phyloP scores from a whole-genome alignment of 306 rosid species.

The Pterocarpus santalinus region DNA sequence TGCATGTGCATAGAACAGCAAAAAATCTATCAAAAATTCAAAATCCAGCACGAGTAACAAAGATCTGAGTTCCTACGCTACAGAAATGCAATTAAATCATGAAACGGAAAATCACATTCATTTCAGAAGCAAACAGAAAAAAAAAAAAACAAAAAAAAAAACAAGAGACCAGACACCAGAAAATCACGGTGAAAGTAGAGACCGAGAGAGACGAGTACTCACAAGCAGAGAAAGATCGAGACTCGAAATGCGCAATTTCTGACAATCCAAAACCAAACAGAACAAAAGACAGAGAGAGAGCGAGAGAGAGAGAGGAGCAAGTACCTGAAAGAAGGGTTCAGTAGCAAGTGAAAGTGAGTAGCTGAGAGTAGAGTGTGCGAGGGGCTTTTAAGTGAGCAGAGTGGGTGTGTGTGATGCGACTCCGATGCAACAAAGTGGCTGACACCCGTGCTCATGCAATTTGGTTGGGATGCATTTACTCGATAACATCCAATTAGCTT shows the following conservation, averaged over 20 bases:
- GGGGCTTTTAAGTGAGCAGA: too few species aligned
- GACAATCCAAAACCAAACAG: constrained; percentile 24
- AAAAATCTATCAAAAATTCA: neutral
- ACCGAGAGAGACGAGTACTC: neutral
- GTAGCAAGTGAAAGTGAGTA: too few species aligned
- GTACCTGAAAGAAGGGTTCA: too few species aligned
- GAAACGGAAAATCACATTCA: neutral
- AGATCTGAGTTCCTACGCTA: constrained; percentile 43
- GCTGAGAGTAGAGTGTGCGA: too few species aligned
- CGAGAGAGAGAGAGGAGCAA: neutral
- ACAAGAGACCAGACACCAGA: too few species aligned
- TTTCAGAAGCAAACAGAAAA: neutral
- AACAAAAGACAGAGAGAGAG: neutral
- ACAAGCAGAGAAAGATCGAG: neutral
- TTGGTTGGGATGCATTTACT: neutral
- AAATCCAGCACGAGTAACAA: neutral
- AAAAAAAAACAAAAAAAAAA: neutral
- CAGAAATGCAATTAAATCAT: neutral
- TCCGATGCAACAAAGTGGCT: neutral
- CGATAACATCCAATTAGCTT: too few species aligned
- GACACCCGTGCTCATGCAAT: neutral
- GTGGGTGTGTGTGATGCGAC: too few species aligned
- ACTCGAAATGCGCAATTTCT: constrained; percentile 3
- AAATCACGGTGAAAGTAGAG: neutral
- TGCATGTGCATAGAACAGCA: neutral